Evolutionary conservation across 1,284 basidiomycete species (phyloP).

Genomic region (Malassezia sympodialis): DNA sequence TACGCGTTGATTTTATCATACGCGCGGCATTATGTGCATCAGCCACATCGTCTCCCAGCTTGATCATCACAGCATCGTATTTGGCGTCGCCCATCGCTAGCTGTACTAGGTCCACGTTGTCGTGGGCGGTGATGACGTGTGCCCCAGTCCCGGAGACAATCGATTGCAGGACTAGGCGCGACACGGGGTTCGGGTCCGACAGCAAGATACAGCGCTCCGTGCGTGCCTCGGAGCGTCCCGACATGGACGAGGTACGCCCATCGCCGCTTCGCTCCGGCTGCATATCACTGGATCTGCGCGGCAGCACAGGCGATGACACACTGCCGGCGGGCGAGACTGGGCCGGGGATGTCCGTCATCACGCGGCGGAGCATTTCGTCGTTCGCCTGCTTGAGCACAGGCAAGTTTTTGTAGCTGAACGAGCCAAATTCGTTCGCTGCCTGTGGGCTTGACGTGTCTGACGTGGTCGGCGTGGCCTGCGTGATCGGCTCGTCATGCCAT

Average conservation of each 20-base stretch:
- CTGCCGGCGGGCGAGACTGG: slow-evolving; percentile 1
- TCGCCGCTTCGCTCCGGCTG: not conserved
- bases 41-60: slow-evolving; percentile 79
- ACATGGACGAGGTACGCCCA: not conserved
- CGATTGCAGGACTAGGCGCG: slow-evolving; percentile 62
- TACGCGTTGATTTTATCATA: slow-evolving; percentile 88
- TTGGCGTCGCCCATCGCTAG: slow-evolving; percentile 92
- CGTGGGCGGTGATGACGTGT: slow-evolving; percentile 81
- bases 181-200: slow-evolving; percentile 86
- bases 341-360: slow-evolving; percentile 49
- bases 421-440: slow-evolving; percentile 69
- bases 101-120: slow-evolving; percentile 91
- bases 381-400: slow-evolving; percentile 95
- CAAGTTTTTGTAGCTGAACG: slow-evolving; percentile 96
- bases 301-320: not conserved
- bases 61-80: slow-evolving; percentile 65
- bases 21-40: slow-evolving; percentile 83
- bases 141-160: slow-evolving; percentile 82
- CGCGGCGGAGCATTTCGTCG: slow-evolving; percentile 91
- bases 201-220: slow-evolving; percentile 53
- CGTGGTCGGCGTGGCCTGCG: not conserved
- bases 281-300: not conserved
- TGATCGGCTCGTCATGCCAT: slow-evolving; percentile 38
- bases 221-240: not conserved
- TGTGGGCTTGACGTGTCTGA: not conserved